Evolutionary conservation across 805 yeast genomes (phyloP).

Genomic region (Yamadazyma takamatsuzukensis): DNA sequence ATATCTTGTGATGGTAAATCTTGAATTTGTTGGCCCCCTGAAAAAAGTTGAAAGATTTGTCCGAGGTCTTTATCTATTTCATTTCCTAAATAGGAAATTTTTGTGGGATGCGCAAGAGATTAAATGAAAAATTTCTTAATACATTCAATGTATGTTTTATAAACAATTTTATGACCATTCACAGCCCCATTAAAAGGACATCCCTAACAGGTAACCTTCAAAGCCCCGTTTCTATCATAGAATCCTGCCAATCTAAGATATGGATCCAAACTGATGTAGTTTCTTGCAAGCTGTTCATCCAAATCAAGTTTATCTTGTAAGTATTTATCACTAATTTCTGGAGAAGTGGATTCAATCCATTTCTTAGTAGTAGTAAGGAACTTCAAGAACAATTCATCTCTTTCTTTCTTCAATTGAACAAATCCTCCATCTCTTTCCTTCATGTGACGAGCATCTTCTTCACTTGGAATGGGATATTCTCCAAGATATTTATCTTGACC

Average conservation of each 20-base stretch:
- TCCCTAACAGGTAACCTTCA: conserved; percentile 3
- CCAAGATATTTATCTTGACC: conserved; percentile 62
- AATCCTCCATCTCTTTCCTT: conserved; percentile 20
- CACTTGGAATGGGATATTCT: conserved; percentile 66
- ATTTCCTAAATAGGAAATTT: conserved; percentile 5
- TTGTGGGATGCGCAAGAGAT: too few relatives aligned
- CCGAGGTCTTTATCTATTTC: too few relatives aligned
- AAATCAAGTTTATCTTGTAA: conserved; percentile 53
- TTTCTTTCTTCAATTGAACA: conserved; percentile 43
- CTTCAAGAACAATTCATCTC: conserved; percentile 49
- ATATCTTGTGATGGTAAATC: too few relatives aligned
- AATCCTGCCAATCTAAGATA: conserved; percentile 75
- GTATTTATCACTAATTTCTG: conserved; percentile 45
- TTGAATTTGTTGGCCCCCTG: too few relatives aligned
- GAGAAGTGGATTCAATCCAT: conserved; percentile 71
- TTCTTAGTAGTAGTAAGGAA: conserved; percentile 63
- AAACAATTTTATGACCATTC: not conserved
- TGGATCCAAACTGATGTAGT: conserved; percentile 72
- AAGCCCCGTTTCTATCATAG: conserved; percentile 70
- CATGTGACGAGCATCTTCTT: conserved; percentile 45
- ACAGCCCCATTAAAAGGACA: not conserved
- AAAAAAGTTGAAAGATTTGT: too few relatives aligned
- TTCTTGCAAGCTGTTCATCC: conserved; percentile 51
- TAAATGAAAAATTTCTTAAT: too few relatives aligned
- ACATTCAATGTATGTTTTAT: not conserved